phyloP scores from a whole-genome alignment of 208 protist genomes.

The Leishmania turanica region DNA sequence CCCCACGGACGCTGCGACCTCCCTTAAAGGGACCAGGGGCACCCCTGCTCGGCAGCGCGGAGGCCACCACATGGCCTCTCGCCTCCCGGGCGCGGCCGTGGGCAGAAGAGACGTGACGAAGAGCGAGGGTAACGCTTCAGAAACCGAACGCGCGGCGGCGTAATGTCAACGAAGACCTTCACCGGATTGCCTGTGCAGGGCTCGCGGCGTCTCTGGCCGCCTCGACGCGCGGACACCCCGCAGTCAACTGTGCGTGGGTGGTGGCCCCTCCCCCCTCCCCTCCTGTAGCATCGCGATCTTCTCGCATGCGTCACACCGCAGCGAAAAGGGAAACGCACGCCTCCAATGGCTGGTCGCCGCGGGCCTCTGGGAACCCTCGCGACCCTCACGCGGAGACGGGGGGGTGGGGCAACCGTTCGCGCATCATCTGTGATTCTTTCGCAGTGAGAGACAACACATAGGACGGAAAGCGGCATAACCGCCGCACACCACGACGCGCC shows the following conservation, averaged over 20 bases:
- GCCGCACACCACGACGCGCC: neutral
- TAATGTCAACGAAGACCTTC: neutral
- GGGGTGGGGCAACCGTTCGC: neutral
- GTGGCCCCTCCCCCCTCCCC: no score
- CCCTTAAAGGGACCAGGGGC: fast-evolving
- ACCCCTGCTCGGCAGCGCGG: no score
- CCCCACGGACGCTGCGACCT: fast-evolving
- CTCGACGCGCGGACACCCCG: neutral
- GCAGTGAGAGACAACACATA: neutral
- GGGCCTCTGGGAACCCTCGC: neutral
- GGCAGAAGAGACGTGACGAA: no score
- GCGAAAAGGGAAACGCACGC: neutral
- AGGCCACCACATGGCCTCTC: no score
- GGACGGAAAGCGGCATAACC: neutral
- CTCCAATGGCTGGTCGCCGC: neutral
- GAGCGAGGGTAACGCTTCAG: neutral
- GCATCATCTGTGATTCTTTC: neutral
- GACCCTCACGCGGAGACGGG: neutral
- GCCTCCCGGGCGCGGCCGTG: no score
- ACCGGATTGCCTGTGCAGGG: neutral
- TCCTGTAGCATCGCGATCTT: neutral
- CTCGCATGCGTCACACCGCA: neutral
- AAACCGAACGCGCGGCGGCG: neutral
- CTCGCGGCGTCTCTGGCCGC: neutral
- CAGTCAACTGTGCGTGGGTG: neutral